Conservation (phyloP, 768 basidiomycete species). For the Podaxis sp. region DNA sequence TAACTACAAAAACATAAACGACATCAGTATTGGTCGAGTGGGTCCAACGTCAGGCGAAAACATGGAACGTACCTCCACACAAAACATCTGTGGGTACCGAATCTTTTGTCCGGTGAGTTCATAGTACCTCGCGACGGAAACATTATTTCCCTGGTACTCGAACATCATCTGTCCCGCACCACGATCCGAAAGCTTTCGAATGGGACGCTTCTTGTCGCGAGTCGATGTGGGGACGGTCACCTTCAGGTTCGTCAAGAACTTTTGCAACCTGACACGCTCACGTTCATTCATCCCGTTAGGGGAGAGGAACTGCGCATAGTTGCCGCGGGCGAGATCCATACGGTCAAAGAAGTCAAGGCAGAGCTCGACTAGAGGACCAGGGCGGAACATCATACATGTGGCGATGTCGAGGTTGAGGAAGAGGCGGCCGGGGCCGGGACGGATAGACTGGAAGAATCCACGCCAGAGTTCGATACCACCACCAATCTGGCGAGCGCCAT, state of each 20-base stretch:
- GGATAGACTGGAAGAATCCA: constrained; percentile 77
- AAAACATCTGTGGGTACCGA: constrained; percentile 45
- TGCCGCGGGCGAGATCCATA: constrained; percentile 4
- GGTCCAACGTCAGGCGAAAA: neutral
- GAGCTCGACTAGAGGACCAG: constrained; percentile 53
- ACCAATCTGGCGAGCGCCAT: constrained; percentile 47
- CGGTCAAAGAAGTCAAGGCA: constrained; percentile 48
- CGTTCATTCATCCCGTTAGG: constrained; percentile 45
- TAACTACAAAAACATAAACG: constrained; percentile 34
- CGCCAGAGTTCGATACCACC: constrained; percentile 69
- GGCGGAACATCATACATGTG: constrained; percentile 71
- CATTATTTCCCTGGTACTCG: constrained; percentile 37
- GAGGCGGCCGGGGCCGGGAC: constrained; percentile 60
- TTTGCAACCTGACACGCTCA: constrained; percentile 36
- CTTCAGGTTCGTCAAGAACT: constrained; percentile 32
- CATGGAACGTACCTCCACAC: constrained; percentile 43
- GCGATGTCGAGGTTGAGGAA: constrained; percentile 77
- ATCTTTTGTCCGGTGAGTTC: constrained; percentile 25
- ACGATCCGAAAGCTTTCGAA: constrained; percentile 47
- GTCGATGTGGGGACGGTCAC: constrained; percentile 24
- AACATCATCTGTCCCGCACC: constrained; percentile 51
- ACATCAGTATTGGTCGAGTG: neutral
- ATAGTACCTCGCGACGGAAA: constrained; percentile 40
- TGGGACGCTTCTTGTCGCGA: constrained; percentile 34
- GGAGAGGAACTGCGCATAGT: constrained; percentile 25